Base-by-base conservation (phyloP, 345 rosid genomes). In the Noccaea caerulescens region DNA sequence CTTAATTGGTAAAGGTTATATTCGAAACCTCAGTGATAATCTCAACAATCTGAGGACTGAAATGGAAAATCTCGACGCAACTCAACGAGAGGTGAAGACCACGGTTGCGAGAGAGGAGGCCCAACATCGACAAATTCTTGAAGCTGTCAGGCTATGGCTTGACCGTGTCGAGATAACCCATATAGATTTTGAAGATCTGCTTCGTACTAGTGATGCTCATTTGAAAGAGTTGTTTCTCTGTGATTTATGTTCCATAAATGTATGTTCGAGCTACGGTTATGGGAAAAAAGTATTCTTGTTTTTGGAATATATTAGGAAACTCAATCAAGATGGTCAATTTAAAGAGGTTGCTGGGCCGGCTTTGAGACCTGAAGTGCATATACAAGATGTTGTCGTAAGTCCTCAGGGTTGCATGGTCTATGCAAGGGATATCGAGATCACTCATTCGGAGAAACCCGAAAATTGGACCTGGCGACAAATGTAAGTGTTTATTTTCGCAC, bases 61-160 rank as follows among this genome's bases (percentile, higher is more conserved):
- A 30, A 53, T 6, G 16, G 8, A 12, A 53, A 10, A 12, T 53
- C 58, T 53, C 58, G 27, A 0, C 6, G 58, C 36, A 52, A 25
- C 2, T 10, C 7, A 25, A 25, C 34, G 23, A 10, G 56, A 25
- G 34, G 36, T 25, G 56, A 10, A 10, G 56, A 5, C 27, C 56
- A 51, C 5, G 6, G 34, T 51, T 4, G 34, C 7, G 8, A 5
- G 34, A 6, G 56, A 51, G 14, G 34, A 51, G 7, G 1, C 7
- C 6, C 34, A 5, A 25, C 56, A 25, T 25, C 13, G 1, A 10
- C 8, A 46, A 65, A 56, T 4, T 1, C 72, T 25, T 9, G 34
- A 43, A 25, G 33, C 37, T 52, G 77, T 77, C 23, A 8, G 16
- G 8, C 39, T 12, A 11, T 77, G 77, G 73, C 63, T 53, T 30